phyloP scores from a whole-genome alignment of 2,329 filamentous ascomycete genomes.

The Ceratocystis colombiana region DNA sequence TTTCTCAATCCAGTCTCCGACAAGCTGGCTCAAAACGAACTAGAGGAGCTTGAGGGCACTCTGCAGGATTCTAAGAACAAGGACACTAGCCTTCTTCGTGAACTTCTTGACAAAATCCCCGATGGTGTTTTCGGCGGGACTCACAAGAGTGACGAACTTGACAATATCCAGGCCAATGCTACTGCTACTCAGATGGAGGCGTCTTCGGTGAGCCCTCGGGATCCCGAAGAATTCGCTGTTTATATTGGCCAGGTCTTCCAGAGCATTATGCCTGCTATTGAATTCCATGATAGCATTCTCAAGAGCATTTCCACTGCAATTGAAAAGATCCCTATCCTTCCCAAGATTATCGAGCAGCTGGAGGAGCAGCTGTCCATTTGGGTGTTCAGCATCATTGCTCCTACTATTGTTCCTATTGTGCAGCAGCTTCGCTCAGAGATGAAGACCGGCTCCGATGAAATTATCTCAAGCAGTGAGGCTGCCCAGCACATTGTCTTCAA shows the following conservation, averaged over 20 bases:
- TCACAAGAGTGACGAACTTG: slow-evolving; percentile 63
- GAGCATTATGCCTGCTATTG: slow-evolving; percentile 79
- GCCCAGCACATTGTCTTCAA: slow-evolving; percentile 83
- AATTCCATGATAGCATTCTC: slow-evolving; percentile 85
- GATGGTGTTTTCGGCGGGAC: slow-evolving; percentile 67
- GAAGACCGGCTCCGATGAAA: slow-evolving; percentile 71
- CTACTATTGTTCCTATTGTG: slow-evolving; percentile 77
- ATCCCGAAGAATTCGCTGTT: slow-evolving; percentile 74
- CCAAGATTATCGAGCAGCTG: slow-evolving; percentile 74
- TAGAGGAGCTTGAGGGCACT: slow-evolving; percentile 78
- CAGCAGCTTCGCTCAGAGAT: slow-evolving; percentile 79
- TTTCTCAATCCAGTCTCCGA: slow-evolving; percentile 53
- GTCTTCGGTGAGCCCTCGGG: slow-evolving; percentile 60
- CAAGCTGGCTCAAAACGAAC: slow-evolving; percentile 82
- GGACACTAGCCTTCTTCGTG: slow-evolving; percentile 65
- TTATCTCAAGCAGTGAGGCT: slow-evolving; percentile 72
- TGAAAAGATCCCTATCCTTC: slow-evolving; percentile 74
- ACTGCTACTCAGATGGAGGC: slow-evolving; percentile 65
- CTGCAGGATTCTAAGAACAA: slow-evolving; percentile 54
- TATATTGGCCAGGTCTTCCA: slow-evolving; percentile 63
- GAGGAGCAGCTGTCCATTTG: slow-evolving; percentile 82
- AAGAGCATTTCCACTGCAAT: slow-evolving; percentile 66
- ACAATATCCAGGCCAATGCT: slow-evolving; percentile 70
- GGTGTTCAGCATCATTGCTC: slow-evolving; percentile 83
- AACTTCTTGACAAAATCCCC: slow-evolving; percentile 72